Evolutionary conservation across 2,329 filamentous ascomycete species (phyloP).

Genomic region (Cercospora brassicicola): DNA sequence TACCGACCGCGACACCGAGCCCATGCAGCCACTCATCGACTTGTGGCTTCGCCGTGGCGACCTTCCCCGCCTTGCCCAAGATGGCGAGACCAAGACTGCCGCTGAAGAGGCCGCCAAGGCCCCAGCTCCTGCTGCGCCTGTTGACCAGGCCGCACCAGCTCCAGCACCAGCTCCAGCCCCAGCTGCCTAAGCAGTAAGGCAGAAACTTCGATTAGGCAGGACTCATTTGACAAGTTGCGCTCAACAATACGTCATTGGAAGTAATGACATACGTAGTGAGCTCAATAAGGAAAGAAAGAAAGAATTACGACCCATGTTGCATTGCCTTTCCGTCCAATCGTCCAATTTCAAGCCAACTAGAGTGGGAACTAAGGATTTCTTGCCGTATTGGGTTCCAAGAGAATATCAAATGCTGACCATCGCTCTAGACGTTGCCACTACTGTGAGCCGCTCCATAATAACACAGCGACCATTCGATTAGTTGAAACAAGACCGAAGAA

Average conservation of each 20-base stretch:
- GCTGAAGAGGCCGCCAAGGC: conserved; percentile 16
- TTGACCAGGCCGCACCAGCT: conserved; percentile 4
- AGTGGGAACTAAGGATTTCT: not conserved
- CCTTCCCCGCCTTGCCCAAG: conserved; percentile 57
- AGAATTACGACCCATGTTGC: not conserved
- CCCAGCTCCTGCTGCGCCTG: conserved; percentile 5
- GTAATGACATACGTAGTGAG: not conserved
- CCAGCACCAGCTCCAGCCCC: conserved; percentile 8
- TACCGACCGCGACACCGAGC: conserved; percentile 85
- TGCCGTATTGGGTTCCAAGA: not conserved
- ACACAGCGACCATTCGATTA: not conserved
- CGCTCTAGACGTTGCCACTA: not conserved
- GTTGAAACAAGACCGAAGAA: no score
- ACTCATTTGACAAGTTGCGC: not conserved
- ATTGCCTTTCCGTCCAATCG: not conserved
- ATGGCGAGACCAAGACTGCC: conserved; percentile 12
- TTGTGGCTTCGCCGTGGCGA: conserved; percentile 87
- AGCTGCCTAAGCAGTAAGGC: conserved; percentile 5
- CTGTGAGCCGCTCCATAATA: not conserved
- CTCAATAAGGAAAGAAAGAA: not conserved
- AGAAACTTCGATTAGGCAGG: not conserved
- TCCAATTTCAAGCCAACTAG: not conserved
- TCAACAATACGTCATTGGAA: not conserved
- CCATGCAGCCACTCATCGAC: conserved; percentile 92
- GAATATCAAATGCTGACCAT: not conserved